Base-by-base conservation (phyloP, 495 filamentous ascomycete genomes). In the Lichina pygmaea region DNA sequence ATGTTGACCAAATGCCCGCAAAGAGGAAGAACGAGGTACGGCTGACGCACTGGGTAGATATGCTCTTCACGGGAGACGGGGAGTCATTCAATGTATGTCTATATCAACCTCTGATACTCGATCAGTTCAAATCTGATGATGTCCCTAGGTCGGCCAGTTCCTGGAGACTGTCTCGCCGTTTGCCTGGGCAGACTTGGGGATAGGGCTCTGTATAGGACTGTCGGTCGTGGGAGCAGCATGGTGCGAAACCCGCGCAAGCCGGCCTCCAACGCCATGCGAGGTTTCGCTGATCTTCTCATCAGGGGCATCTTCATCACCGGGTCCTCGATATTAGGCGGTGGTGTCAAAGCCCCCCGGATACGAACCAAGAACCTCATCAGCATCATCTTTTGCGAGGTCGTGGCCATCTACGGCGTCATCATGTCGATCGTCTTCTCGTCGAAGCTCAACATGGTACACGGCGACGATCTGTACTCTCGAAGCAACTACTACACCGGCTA, bases 341-440 rank as follows among this genome's bases (percentile, higher is more conserved):
- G 91, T 62, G 91, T 99, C 57, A 80, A 77, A 54, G 89, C 91
- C 31, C 91, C 89, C 15, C 74, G 89, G 51, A 95, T 99, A 58
- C 79, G 86, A 53, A 99, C 91, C 45, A 99, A 99, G 73, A 99
- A 95, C 64, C 60, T 99, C 49, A 93, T 99, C 57, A 95, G 91
- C 52, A 95, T 99, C 65, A 94, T 99, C 65, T 99, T 99, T 70
- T 99, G 91, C 65, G 91, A 99, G 63, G 91, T 95, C 52, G 91
- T 99, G 50, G 91, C 91, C 55, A 99, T 99, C 59, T 99, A 99
- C 68, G 91, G 91, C 54, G 85, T 99, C 54, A 99, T 99, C 63
- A 95, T 95, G 82, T 77, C 86, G 49, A 99, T 99, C 58, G 76
- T 99, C 41, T 94, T 93, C 66, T 91, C 86, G 36, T 65, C 86